phyloP scores from a whole-genome alignment of 2,329 filamentous ascomycete genomes.

The Raffaelea albimanens region DNA sequence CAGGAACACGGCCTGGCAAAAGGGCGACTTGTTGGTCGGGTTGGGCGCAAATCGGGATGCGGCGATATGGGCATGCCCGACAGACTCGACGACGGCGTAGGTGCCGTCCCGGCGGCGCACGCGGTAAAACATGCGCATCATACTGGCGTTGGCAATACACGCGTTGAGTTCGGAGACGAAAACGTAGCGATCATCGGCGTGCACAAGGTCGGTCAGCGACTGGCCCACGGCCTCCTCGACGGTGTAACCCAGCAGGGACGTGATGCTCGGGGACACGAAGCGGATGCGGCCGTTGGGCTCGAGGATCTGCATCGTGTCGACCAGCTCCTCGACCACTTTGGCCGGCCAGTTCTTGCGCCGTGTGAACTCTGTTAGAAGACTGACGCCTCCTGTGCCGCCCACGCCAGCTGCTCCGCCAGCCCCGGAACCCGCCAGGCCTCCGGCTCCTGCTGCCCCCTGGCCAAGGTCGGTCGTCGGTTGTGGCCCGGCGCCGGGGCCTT shows the following conservation, averaged over 20 bases:
- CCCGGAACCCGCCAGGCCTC: too few species aligned
- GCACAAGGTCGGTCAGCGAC: slow-evolving; percentile 73
- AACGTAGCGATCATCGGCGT: slow-evolving; percentile 72
- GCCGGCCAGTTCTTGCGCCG: slow-evolving; percentile 72
- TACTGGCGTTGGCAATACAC: slow-evolving; percentile 70
- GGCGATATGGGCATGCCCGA: slow-evolving; percentile 83
- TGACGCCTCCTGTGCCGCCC: slow-evolving; percentile 17
- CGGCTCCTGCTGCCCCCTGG: background rate
- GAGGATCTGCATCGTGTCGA: slow-evolving; percentile 80
- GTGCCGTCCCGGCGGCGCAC: slow-evolving; percentile 57
- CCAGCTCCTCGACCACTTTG: slow-evolving; percentile 79
- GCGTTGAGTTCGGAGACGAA: slow-evolving; percentile 85
- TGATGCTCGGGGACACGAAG: slow-evolving; percentile 75
- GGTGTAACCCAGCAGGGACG: slow-evolving; percentile 65
- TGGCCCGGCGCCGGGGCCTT: slow-evolving; percentile 32
- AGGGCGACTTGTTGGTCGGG: slow-evolving; percentile 54
- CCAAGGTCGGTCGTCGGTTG: slow-evolving; percentile 21
- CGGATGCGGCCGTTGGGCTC: slow-evolving; percentile 75
- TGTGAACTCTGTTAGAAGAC: slow-evolving; percentile 47
- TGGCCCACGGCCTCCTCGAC: slow-evolving; percentile 61
- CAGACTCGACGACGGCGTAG: slow-evolving; percentile 79
- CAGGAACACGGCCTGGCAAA: slow-evolving; percentile 87
- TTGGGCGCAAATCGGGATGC: slow-evolving; percentile 55
- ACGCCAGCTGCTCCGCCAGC: background rate
- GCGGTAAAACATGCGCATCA: slow-evolving; percentile 77